These are phyloP conservation scores for Trametes punicea DNA, from an alignment of 768 basidiomycete species.

Conservation along the genomic window DNA sequence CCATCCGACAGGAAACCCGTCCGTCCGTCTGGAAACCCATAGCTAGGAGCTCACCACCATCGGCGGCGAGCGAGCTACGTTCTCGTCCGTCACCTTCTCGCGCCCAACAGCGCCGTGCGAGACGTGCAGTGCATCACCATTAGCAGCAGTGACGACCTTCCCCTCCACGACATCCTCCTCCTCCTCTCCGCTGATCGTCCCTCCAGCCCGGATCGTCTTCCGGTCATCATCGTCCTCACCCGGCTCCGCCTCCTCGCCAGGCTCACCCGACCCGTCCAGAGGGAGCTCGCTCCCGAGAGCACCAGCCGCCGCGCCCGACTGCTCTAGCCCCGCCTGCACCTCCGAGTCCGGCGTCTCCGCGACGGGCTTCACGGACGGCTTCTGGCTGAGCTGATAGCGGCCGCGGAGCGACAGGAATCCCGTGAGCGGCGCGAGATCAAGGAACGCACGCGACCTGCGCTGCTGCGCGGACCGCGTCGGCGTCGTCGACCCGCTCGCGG, in stretches of 20 bases:
- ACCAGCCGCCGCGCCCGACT: not conserved
- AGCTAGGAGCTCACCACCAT: constrained; percentile 21
- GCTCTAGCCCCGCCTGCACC: constrained; percentile 9
- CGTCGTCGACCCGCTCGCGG: constrained; percentile 55
- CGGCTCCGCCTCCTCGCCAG: not conserved
- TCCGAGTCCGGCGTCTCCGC: constrained; percentile 23
- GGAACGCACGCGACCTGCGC: constrained; percentile 37
- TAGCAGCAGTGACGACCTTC: constrained; percentile 17
- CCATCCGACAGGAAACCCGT: not conserved
- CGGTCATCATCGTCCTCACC: constrained; percentile 29
- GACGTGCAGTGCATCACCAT: constrained; percentile 21
- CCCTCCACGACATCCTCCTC: constrained; percentile 24
- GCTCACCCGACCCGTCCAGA: not conserved
- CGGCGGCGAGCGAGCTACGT: constrained; percentile 12
- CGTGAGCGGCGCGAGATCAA: constrained; percentile 60
- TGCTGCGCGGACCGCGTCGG: constrained; percentile 40
- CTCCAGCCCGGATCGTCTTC: constrained; percentile 26
- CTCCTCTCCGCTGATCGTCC: constrained; percentile 17
- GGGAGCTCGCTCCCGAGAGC: not conserved
- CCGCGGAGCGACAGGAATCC: constrained; percentile 60
- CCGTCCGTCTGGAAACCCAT: no score
- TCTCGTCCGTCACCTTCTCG: constrained; percentile 20
- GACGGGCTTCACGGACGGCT: constrained; percentile 22
- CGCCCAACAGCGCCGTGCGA: constrained; percentile 5
- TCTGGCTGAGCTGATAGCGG: constrained; percentile 50